Evolutionary conservation across 768 basidiomycete species (phyloP).

Genomic region (Calocybe cyanea): DNA sequence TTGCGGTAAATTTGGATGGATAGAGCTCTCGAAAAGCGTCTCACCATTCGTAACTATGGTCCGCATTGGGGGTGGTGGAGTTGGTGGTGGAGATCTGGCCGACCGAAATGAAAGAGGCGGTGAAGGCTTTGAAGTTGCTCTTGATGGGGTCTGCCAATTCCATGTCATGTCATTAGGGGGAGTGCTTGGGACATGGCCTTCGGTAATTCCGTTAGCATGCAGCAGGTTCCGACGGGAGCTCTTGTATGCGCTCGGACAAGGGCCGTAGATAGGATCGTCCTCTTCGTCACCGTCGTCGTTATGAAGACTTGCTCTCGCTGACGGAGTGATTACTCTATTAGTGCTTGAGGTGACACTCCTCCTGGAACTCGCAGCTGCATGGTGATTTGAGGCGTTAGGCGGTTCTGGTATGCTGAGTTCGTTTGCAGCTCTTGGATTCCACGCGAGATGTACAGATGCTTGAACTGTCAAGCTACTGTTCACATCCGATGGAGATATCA

Average conservation of each 20-base stretch:
- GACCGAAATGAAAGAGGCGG: constrained; percentile 14
- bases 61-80: constrained; percentile 6
- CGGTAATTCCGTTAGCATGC: not conserved
- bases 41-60: constrained; percentile 12
- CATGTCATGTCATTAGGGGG: not conserved
- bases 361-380: constrained; percentile 4
- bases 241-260: not conserved
- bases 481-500: constrained; percentile 36
- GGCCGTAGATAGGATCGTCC: not conserved
- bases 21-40: constrained; percentile 12
- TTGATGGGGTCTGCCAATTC: constrained; percentile 7
- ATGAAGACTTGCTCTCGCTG: constrained; percentile 1
- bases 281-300: constrained; percentile 7
- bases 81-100: constrained; percentile 14
- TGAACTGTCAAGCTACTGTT: constrained; percentile 39
- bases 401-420: constrained; percentile 4
- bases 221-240: not conserved
- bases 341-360: constrained; percentile 5
- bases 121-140: constrained; percentile 12
- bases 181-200: not conserved
- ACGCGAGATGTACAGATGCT: constrained; percentile 44
- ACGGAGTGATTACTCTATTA: constrained; percentile 3
- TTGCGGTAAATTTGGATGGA: constrained; percentile 13
- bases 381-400: constrained; percentile 4
- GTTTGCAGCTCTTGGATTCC: constrained; percentile 37